Conservation (phyloP, 2,329 filamentous ascomycete species). For the Fusarium luffae region DNA sequence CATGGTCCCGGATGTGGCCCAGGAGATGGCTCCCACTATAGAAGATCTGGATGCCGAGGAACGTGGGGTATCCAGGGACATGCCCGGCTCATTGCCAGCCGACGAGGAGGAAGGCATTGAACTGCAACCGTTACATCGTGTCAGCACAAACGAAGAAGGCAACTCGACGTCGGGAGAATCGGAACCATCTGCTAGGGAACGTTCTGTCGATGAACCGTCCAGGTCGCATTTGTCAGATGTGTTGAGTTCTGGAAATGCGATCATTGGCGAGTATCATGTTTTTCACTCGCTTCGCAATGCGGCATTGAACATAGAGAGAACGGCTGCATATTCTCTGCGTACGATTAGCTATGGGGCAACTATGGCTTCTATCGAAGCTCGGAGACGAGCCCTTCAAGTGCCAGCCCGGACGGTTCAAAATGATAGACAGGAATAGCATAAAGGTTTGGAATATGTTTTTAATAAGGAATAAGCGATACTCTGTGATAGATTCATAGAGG, state of each 20-base stretch:
- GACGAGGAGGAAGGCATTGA: slow-evolving; percentile 59
- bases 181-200: slow-evolving; percentile 44
- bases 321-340: slow-evolving; percentile 63
- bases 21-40: slow-evolving; percentile 47
- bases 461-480: neutral
- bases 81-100: slow-evolving; percentile 49
- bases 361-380: slow-evolving; percentile 62
- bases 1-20: slow-evolving; percentile 46
- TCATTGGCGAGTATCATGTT: slow-evolving; percentile 65
- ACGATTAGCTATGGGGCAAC: slow-evolving; percentile 66
- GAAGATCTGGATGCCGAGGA: slow-evolving; percentile 69
- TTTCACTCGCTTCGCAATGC: slow-evolving; percentile 61
- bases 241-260: slow-evolving; percentile 65
- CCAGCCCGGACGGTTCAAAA: slow-evolving; percentile 35
- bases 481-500: neutral
- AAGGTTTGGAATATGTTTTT: neutral
- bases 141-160: slow-evolving; percentile 40
- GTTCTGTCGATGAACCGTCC: slow-evolving; percentile 45
- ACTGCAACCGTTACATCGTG: slow-evolving; percentile 52
- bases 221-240: slow-evolving; percentile 59
- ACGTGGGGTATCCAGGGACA: slow-evolving; percentile 59
- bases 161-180: slow-evolving; percentile 45
- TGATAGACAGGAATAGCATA: slow-evolving; percentile 31
- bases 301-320: slow-evolving; percentile 58
- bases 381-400: slow-evolving; percentile 49